Evolutionary conservation across 1,139 yeast genomes (phyloP).

Genomic region (Saccharomyces uvarum): DNA sequence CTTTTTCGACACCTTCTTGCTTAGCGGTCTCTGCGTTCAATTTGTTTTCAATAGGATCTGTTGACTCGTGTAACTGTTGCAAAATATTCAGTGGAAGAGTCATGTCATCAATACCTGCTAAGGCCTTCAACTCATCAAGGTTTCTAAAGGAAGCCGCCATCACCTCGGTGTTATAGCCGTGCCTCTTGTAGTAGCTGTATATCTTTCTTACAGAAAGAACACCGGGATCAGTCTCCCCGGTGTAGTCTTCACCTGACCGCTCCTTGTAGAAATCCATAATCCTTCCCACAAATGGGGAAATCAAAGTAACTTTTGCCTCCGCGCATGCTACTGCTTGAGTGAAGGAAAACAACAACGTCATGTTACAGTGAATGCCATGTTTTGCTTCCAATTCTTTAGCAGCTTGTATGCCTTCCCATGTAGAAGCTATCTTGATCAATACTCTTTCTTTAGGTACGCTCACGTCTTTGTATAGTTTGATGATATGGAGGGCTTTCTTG

Average conservation of each 20-base stretch:
- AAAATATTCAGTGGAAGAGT: conserved; percentile 89
- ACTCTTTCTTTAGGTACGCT: conserved; percentile 85
- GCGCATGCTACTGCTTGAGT: conserved; percentile 98
- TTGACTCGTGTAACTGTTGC: conserved; percentile 76
- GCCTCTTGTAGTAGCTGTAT: conserved; percentile 96
- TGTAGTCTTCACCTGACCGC: conserved; percentile 77
- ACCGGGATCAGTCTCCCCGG: conserved; percentile 84
- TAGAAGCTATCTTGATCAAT: conserved; percentile 91
- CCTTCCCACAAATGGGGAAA: conserved; percentile 98
- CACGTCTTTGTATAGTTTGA: conserved; percentile 68
- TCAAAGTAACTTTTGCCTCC: conserved; percentile 89
- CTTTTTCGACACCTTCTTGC: conserved; percentile 52
- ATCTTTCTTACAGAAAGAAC: conserved; percentile 78
- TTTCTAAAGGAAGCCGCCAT: conserved; percentile 99
- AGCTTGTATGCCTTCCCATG: conserved; percentile 99
- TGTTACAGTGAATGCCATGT: conserved; percentile 86
- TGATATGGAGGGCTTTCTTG: conserved; percentile 81
- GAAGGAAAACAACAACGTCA: conserved; percentile 88
- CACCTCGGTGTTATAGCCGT: conserved; percentile 88
- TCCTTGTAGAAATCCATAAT: conserved; percentile 97
- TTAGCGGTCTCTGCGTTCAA: conserved; percentile 57
- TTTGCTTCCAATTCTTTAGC: conserved; percentile 82
- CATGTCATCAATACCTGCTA: conserved; percentile 93
- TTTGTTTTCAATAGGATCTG: conserved; percentile 67
- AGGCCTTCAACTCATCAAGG: conserved; percentile 87